phyloP scores from a whole-genome alignment of 164 flowering plant genomes.

The grape (Vitis vinifera) region ASM3070453v1 NC_081816.1:22759501-22760000 shows the following conservation, averaged over 20 bases:
- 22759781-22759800: constrained; percentile 68
- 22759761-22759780: constrained; percentile 66
- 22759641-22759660: not conserved
- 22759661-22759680: constrained; percentile 38
- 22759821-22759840: constrained; percentile 79
- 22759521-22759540: constrained; percentile 62
- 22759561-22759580: constrained; percentile 37
- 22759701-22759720: constrained; percentile 81
- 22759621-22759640: too few species aligned
- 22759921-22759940: constrained; percentile 81
- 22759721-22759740: constrained; percentile 82
- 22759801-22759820: constrained; percentile 78
- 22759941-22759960: constrained; percentile 85
- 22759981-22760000: constrained; percentile 83
- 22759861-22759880: constrained; percentile 85
- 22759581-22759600: too few species aligned
- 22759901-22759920: constrained; percentile 71
- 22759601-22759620: too few species aligned
- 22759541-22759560: constrained; percentile 76
- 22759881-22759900: constrained; percentile 83
- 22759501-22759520: constrained; percentile 60
- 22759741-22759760: constrained; percentile 60
- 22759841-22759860: constrained; percentile 78
- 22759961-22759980: constrained; percentile 71
- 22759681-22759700: constrained; percentile 79